phyloP scores from a whole-genome alignment of 1,139 yeast genomes.

The Eremothecium coryli region DNA sequence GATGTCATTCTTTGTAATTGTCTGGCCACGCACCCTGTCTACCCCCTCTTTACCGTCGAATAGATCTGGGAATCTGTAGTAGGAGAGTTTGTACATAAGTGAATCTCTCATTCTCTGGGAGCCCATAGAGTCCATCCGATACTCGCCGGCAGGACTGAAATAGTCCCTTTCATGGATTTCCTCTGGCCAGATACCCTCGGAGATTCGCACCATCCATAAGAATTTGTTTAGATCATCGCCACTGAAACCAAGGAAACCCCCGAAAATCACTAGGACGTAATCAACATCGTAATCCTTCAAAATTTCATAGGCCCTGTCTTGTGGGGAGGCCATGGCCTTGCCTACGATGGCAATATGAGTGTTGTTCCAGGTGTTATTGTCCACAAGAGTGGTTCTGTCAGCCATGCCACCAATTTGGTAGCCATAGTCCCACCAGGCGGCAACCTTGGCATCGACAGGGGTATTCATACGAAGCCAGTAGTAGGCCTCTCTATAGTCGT shows the following conservation, averaged over 20 bases:
- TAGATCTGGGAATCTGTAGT: slow-evolving; percentile 73
- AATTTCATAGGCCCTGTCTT: slow-evolving; percentile 80
- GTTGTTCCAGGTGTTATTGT: slow-evolving; percentile 98
- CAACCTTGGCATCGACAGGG: slow-evolving; percentile 86
- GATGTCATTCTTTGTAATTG: slow-evolving; percentile 46
- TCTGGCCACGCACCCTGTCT: slow-evolving; percentile 87
- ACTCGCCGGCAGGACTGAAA: slow-evolving; percentile 82
- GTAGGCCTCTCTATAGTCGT: slow-evolving; percentile 97
- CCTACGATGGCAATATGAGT: slow-evolving; percentile 99
- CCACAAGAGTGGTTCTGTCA: slow-evolving; percentile 95
- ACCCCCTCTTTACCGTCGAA: slow-evolving; percentile 54
- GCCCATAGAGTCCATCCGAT: slow-evolving; percentile 75
- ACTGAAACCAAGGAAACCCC: slow-evolving; percentile 86
- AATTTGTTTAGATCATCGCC: slow-evolving; percentile 97
- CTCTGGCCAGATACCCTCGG: slow-evolving; percentile 99
- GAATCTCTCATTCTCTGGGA: slow-evolving; percentile 79
- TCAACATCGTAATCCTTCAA: slow-evolving; percentile 90
- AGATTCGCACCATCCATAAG: slow-evolving; percentile 97
- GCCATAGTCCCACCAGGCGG: slow-evolving; percentile 99
- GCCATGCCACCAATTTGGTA: slow-evolving; percentile 99
- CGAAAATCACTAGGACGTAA: slow-evolving; percentile 85
- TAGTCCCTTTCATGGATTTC: slow-evolving; percentile 79
- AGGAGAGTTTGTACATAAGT: slow-evolving; percentile 91
- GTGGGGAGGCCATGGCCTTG: slow-evolving; percentile 89
- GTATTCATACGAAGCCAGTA: slow-evolving; percentile 99